These are phyloP conservation scores for Tritrichomonas musculus DNA, from an alignment of 208 protist species.

Conservation along the genomic window DNA sequence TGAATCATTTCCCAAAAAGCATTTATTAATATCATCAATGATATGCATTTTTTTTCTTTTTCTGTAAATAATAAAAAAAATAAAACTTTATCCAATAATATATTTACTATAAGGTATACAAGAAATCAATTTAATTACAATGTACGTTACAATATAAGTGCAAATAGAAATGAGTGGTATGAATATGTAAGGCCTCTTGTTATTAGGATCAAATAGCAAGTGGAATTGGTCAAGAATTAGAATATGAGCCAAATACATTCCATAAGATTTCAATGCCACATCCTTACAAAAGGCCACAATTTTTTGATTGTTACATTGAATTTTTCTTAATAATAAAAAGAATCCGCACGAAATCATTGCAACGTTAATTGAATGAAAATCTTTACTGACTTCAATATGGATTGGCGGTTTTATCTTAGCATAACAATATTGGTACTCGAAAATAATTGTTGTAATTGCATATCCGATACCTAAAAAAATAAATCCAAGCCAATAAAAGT, in stretches of 20 bases:
- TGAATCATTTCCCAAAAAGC: too few relatives aligned
- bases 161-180: neutral
- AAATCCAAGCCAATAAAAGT: neutral
- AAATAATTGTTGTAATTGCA: slow-evolving; percentile 6
- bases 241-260: neutral
- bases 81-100: slow-evolving; percentile 17
- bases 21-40: too few relatives aligned
- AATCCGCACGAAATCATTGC: neutral
- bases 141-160: neutral
- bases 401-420: neutral
- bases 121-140: neutral
- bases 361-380: neutral
- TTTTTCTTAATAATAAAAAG: neutral
- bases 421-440: neutral
- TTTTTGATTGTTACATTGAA: neutral
- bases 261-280: neutral
- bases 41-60: too few relatives aligned
- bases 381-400: neutral
- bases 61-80: too few relatives aligned
- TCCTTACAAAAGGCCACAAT: neutral
- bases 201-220: neutral
- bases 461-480: neutral
- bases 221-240: neutral
- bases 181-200: neutral
- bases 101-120: neutral